Percentiles rank a stretch among this genome's conserved stretches.
Evolutionary conservation across 1,284 basidiomycete species (phyloP).

Genomic region (Rhizoctonia solani): DNA sequence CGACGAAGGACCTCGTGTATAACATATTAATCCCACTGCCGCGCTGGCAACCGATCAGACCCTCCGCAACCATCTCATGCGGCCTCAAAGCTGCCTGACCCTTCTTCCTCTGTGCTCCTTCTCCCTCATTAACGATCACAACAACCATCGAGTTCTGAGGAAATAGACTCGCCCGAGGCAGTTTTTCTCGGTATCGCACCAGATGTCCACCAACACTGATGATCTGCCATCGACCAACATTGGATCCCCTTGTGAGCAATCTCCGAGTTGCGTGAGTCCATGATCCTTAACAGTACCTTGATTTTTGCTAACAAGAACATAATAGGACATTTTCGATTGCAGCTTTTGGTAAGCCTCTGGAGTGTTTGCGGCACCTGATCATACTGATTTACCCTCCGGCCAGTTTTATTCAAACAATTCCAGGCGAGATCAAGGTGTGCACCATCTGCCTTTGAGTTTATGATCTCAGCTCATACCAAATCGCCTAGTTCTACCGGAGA

Average conservation of each 20-base stretch:
- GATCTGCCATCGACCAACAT: too few species aligned
- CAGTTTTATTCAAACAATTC: constrained; percentile 24
- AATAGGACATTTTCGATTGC: constrained; percentile 22
- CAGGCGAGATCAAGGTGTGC: constrained; percentile 23
- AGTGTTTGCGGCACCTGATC: not conserved
- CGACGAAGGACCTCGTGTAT: not conserved
- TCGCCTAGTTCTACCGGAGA: constrained; percentile 8
- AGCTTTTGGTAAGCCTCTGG: constrained; percentile 3
- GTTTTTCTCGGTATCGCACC: not conserved
- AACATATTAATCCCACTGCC: constrained; percentile 3
- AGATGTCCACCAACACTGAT: constrained; percentile 7
- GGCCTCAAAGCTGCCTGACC: constrained; percentile 10
- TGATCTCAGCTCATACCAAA: not conserved
- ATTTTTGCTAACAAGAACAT: not conserved
- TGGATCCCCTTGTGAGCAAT: constrained; percentile 9
- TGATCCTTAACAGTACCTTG: not conserved
- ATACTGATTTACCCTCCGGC: not conserved
- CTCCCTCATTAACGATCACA: constrained; percentile 13
- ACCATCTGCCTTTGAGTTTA: not conserved
- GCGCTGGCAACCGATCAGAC: constrained; percentile 23
- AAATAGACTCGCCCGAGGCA: constrained; percentile 3
- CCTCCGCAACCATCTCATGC: constrained; percentile 22
- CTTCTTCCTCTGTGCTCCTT: not conserved
- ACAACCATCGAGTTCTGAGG: constrained; percentile 4
- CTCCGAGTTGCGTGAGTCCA: constrained; percentile 10